Evolutionary conservation across 164 flowering plant species (phyloP).

Genomic region (Amborella trichopoda): DNA sequence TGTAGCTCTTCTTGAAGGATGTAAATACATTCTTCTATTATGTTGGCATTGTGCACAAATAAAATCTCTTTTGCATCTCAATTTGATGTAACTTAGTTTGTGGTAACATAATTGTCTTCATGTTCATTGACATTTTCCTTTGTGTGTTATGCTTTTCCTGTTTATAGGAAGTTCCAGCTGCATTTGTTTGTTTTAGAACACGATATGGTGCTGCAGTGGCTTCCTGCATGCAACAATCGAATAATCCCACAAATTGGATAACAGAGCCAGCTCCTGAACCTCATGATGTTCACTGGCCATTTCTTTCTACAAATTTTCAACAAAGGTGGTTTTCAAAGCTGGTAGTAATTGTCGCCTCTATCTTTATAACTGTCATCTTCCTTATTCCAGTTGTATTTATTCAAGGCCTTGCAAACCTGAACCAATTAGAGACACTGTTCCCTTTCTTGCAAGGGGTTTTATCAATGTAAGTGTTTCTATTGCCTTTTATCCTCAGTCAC

Average conservation of each 20-base stretch:
- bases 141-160: background rate
- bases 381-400: slow-evolving; percentile 73
- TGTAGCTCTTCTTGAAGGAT: too few relatives aligned
- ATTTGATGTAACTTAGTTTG: too few relatives aligned
- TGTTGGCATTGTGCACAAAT: too few relatives aligned
- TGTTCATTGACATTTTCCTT: slow-evolving; percentile 3
- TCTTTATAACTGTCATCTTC: slow-evolving; percentile 56
- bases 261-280: slow-evolving; percentile 89
- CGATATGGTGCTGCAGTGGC: slow-evolving; percentile 72
- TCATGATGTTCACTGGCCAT: slow-evolving; percentile 86
- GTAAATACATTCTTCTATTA: too few relatives aligned
- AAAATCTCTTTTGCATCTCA: too few relatives aligned
- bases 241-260: slow-evolving; percentile 69
- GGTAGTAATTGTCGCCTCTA: slow-evolving; percentile 42
- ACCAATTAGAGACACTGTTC: slow-evolving; percentile 47
- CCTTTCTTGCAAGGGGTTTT: slow-evolving; percentile 68
- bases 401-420: slow-evolving; percentile 82
- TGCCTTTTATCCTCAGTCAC: too few relatives aligned
- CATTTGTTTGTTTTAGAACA: slow-evolving; percentile 85
- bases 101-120: too few relatives aligned
- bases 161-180: slow-evolving; percentile 66
- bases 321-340: slow-evolving; percentile 63
- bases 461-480: slow-evolving; percentile 40
- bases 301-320: slow-evolving; percentile 65
- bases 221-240: slow-evolving; percentile 51